These are phyloP conservation scores for Chlorella sp. DNA, from an alignment of 139 green algal species.

Conservation along the genomic window DNA sequence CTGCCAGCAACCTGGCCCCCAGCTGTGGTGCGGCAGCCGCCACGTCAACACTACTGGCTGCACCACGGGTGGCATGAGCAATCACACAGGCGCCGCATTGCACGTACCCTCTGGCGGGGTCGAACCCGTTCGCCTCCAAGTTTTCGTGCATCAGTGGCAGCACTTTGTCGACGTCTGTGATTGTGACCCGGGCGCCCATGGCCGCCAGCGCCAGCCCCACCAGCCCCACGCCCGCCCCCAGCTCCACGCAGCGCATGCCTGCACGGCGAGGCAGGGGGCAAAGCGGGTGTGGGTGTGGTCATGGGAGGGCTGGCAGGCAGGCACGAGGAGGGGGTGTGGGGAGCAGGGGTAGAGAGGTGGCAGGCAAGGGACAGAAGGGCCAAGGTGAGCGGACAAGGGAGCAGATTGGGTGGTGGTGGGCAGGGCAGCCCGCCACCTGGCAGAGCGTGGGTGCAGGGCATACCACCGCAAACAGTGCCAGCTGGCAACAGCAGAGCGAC, in stretches of 20 bases:
- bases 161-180: constrained; percentile 52
- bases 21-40: no score
- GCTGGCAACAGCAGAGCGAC: background rate
- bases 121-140: constrained; percentile 40
- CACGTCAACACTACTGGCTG: no score
- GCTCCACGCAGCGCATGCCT: constrained; percentile 50
- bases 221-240: constrained; percentile 57
- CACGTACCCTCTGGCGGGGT: background rate
- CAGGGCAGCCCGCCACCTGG: no score
- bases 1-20: no score
- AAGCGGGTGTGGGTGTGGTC: background rate
- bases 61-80: no score
- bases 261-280: background rate
- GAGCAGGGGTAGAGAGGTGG: background rate
- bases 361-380: background rate
- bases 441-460: no score
- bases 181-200: constrained; percentile 43
- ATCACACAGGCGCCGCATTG: no score
- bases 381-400: background rate
- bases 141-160: constrained; percentile 50
- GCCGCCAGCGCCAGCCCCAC: constrained; percentile 39
- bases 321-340: background rate
- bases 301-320: no score
- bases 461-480: background rate
- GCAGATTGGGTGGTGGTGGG: background rate